These are phyloP conservation scores for Ceratobasidium sp. DNA, from an alignment of 1,284 basidiomycete species.

Conservation along the genomic window DNA sequence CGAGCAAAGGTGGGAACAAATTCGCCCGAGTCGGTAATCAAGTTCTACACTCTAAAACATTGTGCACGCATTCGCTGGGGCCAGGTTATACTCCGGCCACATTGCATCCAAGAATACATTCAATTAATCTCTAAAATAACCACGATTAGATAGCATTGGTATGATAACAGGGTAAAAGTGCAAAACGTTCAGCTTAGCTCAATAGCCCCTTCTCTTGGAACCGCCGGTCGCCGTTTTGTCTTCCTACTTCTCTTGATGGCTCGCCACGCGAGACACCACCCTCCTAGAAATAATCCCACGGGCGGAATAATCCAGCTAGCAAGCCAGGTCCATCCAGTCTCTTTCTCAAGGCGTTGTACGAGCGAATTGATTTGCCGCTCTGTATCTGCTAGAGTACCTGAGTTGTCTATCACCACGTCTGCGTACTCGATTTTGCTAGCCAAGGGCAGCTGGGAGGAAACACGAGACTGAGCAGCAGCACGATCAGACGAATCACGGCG, in stretches of 20 bases:
- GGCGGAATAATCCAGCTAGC: conserved; percentile 90
- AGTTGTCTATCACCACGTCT: conserved; percentile 92
- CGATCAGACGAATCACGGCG: conserved; percentile 71
- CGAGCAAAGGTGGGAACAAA: too few species aligned
- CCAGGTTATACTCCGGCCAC: background rate
- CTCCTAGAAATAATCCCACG: conserved; percentile 65
- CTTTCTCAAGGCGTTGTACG: conserved; percentile 69
- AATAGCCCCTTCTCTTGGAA: conserved; percentile 43
- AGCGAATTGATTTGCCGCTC: conserved; percentile 77
- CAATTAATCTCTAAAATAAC: background rate
- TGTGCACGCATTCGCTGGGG: background rate
- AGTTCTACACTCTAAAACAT: too few species aligned
- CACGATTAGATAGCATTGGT: background rate
- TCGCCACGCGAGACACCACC: conserved; percentile 53
- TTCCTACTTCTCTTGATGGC: conserved; percentile 44
- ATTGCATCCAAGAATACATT: conserved; percentile 15
- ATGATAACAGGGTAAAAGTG: background rate
- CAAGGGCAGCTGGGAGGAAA: conserved; percentile 87
- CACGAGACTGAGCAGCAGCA: conserved; percentile 77
- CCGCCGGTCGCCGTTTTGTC: conserved; percentile 31
- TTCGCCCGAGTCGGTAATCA: too few species aligned
- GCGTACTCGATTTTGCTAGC: conserved; percentile 85
- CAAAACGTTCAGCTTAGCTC: conserved; percentile 29
- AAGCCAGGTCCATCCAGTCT: conserved; percentile 73
- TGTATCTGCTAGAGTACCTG: conserved; percentile 78